phyloP scores from a whole-genome alignment of 2,329 filamentous ascomycete genomes.

The Exserohilum turcica region DNA sequence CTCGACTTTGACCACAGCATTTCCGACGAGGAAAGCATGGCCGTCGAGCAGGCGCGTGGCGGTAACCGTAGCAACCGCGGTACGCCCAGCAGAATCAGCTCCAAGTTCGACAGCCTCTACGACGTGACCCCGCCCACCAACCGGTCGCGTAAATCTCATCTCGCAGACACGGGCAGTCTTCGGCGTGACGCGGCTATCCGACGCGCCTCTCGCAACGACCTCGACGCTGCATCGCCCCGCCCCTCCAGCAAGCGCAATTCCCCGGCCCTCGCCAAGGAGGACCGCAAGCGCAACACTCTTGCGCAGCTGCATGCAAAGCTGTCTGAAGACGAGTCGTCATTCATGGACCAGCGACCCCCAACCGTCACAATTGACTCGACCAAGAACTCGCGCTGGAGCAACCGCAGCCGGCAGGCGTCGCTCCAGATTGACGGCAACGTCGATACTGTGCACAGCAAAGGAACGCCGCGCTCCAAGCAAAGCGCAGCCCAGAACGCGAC shows the following conservation, averaged over 20 bases:
- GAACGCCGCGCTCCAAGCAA: constrained; percentile 40
- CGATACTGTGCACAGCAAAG: constrained; percentile 27
- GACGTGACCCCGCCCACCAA: constrained; percentile 53
- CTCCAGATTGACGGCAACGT: constrained; percentile 40
- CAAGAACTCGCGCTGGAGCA: constrained; percentile 62
- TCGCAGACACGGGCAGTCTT: constrained; percentile 44
- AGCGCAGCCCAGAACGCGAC: constrained; percentile 56
- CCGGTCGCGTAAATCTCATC: constrained; percentile 43
- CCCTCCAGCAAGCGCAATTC: constrained; percentile 46
- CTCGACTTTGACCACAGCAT: constrained; percentile 50
- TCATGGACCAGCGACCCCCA: constrained; percentile 57
- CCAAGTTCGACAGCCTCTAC: constrained; percentile 57
- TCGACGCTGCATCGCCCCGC: constrained; percentile 47
- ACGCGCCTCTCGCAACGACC: constrained; percentile 51
- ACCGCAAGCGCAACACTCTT: constrained; percentile 55
- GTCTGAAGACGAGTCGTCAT: constrained; percentile 59
- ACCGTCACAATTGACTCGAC: constrained; percentile 49
- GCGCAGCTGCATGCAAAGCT: constrained; percentile 63
- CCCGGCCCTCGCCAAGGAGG: constrained; percentile 33
- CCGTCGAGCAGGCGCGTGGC: constrained; percentile 63
- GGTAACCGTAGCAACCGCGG: constrained; percentile 47
- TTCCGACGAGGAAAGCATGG: constrained; percentile 55
- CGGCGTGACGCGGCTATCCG: constrained; percentile 54
- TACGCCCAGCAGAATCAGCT: constrained; percentile 54
- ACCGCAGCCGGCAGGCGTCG: constrained; percentile 50